Conservation (phyloP, 306 rosid species). For the Prunus mira region DNA sequence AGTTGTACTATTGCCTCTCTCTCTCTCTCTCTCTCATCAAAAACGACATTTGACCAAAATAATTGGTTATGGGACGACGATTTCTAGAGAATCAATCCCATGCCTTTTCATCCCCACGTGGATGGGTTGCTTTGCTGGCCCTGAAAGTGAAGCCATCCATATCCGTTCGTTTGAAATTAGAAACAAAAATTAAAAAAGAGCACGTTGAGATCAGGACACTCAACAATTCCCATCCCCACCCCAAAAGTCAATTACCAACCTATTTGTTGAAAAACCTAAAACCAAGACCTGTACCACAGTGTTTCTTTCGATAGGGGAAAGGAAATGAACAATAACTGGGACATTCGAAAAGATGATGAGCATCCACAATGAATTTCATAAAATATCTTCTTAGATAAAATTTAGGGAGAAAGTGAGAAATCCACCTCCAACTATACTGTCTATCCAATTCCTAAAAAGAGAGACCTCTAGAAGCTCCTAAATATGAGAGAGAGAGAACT, state of each 20-base stretch:
- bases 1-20: no score
- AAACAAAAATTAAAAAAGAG: no score
- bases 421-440: rapidly evolving
- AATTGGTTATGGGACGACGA: not conserved
- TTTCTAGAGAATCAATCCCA: not conserved
- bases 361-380: no score
- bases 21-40: not conserved
- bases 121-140: not conserved
- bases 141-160: not conserved
- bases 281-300: no score
- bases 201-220: no score
- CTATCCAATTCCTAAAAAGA: no score
- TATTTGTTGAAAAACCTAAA: not conserved
- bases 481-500: no score
- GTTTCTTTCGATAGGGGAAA: no score
- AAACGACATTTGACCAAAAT: not conserved
- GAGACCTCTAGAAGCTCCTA: no score
- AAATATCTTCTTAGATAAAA: rapidly evolving
- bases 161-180: no score
- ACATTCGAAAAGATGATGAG: no score
- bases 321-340: not conserved
- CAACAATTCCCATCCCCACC: not conserved
- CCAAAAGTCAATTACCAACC: not conserved
- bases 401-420: no score
- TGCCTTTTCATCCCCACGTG: not conserved